Conservation (phyloP, 140 eudicot species). For the Flaveria floridana region DNA sequence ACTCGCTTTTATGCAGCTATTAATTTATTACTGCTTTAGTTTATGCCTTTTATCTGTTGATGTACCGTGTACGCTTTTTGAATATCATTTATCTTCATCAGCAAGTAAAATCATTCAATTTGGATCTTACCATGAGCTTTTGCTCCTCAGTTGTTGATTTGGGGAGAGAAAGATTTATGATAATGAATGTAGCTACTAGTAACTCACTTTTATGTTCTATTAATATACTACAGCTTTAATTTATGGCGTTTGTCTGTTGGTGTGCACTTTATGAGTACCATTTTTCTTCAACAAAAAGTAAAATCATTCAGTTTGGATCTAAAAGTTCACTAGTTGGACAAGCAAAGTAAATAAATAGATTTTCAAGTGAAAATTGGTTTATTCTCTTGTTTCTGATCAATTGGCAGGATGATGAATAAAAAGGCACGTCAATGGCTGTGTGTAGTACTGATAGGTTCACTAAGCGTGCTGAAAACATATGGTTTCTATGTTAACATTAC, state of each 20-base stretch:
- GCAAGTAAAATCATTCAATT: constrained; percentile 29
- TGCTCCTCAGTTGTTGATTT: constrained; percentile 22
- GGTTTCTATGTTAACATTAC: constrained; percentile 66
- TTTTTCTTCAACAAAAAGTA: constrained; percentile 29
- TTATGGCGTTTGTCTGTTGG: constrained; percentile 14
- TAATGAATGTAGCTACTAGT: constrained; percentile 20
- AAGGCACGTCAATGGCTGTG: constrained; percentile 34
- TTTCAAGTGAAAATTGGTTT: neutral
- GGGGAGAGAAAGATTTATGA: constrained; percentile 18
- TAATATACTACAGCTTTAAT: constrained; percentile 9
- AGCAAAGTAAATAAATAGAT: neutral
- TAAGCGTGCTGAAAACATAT: constrained; percentile 42
- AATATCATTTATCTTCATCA: constrained; percentile 25
- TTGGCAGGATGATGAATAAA: constrained; percentile 45
- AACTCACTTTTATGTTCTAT: neutral
- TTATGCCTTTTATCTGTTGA: constrained; percentile 11
- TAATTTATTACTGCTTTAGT: constrained; percentile 4
- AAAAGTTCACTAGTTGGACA: constrained; percentile 11
- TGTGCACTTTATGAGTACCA: constrained; percentile 26
- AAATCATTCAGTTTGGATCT: constrained; percentile 22
- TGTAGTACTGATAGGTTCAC: constrained; percentile 32
- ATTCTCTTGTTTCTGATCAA: neutral
- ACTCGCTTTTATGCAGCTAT: neutral
- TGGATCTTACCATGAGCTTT: constrained; percentile 13
- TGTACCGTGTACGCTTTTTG: constrained; percentile 31